Percentiles rank a stretch among this genome's conserved stretches.
Evolutionary conservation across 2,329 filamentous ascomycete species (phyloP).

Genomic region (Zasmidium cellare): DNA sequence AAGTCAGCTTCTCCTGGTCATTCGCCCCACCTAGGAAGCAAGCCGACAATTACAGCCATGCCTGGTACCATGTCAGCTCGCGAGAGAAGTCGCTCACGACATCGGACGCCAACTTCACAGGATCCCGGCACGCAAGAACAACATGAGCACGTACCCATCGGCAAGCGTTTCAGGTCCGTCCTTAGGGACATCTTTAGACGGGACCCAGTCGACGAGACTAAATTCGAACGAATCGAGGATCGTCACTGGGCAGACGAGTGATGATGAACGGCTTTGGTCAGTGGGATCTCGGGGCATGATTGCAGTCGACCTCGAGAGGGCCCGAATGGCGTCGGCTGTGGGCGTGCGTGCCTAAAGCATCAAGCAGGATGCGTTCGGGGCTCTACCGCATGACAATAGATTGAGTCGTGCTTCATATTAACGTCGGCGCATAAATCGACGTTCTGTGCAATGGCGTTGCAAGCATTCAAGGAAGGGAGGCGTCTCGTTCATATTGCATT

Average conservation of each 20-base stretch:
- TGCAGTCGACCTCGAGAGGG: no score
- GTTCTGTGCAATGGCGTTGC: no score
- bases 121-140: neutral
- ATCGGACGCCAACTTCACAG: neutral
- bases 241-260: slow-evolving; percentile 34
- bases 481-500: no score
- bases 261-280: no score
- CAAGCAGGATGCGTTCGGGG: no score
- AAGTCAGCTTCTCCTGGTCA: neutral
- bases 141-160: slow-evolving; percentile 8
- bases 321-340: no score
- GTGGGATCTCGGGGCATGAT: no score
- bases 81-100: slow-evolving; percentile 1
- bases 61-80: slow-evolving; percentile 27
- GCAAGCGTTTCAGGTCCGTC: slow-evolving; percentile 23
- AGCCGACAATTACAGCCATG: slow-evolving; percentile 11
- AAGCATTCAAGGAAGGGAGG: no score
- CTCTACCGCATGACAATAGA: no score
- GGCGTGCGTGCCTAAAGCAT: no score
- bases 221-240: slow-evolving; percentile 27
- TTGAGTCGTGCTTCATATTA: no score
- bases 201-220: slow-evolving; percentile 25
- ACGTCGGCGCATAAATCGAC: no score
- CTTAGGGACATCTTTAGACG: slow-evolving; percentile 30
- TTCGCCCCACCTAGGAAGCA: neutral